phyloP scores from a whole-genome alignment of 2,329 filamentous ascomycete genomes.

The Alternaria burnsii region DNA sequence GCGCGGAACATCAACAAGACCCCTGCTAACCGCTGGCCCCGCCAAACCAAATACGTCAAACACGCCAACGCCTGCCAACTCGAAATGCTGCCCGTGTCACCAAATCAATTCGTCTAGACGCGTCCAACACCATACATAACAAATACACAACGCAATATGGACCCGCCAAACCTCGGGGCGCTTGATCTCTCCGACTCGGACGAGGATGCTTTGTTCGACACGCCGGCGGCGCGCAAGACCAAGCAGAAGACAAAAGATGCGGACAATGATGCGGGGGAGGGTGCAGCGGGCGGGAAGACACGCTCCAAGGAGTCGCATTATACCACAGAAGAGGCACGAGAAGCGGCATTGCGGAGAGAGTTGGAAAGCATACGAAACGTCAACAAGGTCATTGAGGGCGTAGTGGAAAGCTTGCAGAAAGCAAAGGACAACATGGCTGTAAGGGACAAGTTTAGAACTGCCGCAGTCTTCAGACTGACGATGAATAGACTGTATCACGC shows the following conservation, averaged over 20 bases:
- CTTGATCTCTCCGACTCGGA: slow-evolving; percentile 64
- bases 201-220: slow-evolving; percentile 65
- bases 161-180: slow-evolving; percentile 60
- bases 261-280: slow-evolving; percentile 52
- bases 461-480: slow-evolving; percentile 17
- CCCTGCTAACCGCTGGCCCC: slow-evolving; percentile 20
- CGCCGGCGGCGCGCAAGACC: slow-evolving; percentile 58
- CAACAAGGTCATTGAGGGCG: slow-evolving; percentile 85
- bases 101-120: background rate
- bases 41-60: slow-evolving; percentile 39
- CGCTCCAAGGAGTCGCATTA: slow-evolving; percentile 60
- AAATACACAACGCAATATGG: slow-evolving; percentile 27
- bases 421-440: slow-evolving; percentile 82
- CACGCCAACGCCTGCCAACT: slow-evolving; percentile 24
- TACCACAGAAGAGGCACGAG: slow-evolving; percentile 72
- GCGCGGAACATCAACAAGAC: slow-evolving; percentile 21
- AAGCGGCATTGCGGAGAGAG: slow-evolving; percentile 78
- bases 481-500: slow-evolving; percentile 74
- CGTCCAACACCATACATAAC: background rate
- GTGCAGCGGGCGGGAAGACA: slow-evolving; percentile 49
- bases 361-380: slow-evolving; percentile 84
- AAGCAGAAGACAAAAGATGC: slow-evolving; percentile 49
- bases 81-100: background rate
- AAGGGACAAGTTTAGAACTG: slow-evolving; percentile 35
- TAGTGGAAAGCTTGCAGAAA: slow-evolving; percentile 74